A percentile compares a stretch with the other conserved stretches of the same genome.
phyloP scores from a whole-genome alignment of 2,329 filamentous ascomycete genomes.

The Arthroderma sp. region DNA sequence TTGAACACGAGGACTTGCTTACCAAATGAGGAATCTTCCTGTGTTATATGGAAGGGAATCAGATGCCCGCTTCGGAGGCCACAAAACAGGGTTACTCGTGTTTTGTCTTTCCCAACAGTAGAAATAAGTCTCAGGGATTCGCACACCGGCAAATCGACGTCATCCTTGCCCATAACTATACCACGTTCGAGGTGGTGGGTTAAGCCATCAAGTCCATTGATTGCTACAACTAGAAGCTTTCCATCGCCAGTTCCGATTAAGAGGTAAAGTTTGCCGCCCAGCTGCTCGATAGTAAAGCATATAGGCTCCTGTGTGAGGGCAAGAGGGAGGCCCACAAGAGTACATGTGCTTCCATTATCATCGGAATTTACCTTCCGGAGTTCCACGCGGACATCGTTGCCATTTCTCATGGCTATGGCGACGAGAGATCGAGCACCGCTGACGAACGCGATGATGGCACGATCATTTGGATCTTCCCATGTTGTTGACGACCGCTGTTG shows the following conservation, averaged over 20 bases:
- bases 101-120: constrained; percentile 11
- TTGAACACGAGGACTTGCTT: not conserved
- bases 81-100: constrained; percentile 28
- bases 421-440: constrained; percentile 22
- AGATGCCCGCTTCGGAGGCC: constrained; percentile 37
- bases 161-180: constrained; percentile 11
- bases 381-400: constrained; percentile 21
- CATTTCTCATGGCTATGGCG: constrained; percentile 19
- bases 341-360: constrained; percentile 15
- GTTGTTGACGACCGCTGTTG: constrained; percentile 17
- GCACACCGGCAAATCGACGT: constrained; percentile 26
- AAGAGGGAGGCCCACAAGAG: constrained; percentile 18
- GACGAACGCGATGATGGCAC: constrained; percentile 23
- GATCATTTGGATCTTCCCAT: constrained; percentile 16
- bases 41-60: constrained; percentile 17
- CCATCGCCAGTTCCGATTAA: constrained; percentile 33
- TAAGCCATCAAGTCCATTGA: constrained; percentile 17
- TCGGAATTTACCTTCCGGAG: constrained; percentile 18
- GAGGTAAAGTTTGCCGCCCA: constrained; percentile 21
- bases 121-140: constrained; percentile 26
- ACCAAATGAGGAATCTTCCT: not conserved
- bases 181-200: constrained; percentile 16
- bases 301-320: constrained; percentile 26
- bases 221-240: constrained; percentile 23
- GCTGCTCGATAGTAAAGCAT: constrained; percentile 23